These are phyloP conservation scores for Antrodiella citrinella DNA, from an alignment of 768 basidiomycete species.

Conservation along the genomic window DNA sequence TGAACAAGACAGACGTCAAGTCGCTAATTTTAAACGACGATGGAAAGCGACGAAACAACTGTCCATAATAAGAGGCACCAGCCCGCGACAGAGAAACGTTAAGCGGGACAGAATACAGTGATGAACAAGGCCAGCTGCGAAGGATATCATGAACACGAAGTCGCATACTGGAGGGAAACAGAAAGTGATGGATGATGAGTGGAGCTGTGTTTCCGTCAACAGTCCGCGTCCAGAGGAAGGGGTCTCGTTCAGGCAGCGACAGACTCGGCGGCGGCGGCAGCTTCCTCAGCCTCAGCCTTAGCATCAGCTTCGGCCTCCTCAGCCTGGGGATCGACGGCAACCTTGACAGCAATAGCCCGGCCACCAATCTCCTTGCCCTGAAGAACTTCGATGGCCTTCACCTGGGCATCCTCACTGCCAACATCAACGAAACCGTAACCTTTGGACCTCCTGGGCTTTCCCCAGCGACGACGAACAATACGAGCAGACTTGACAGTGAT, in stretches of 20 bases:
- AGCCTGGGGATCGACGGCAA: constrained; percentile 81
- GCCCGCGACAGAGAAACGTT: background rate
- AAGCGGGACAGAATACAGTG: background rate
- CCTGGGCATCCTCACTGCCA: constrained; percentile 79
- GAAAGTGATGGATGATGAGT: too few species aligned
- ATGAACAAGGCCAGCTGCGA: background rate
- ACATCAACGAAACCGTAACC: constrained; percentile 99
- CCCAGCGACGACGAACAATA: constrained; percentile 82
- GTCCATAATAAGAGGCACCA: background rate
- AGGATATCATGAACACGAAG: background rate
- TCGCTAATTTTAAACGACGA: background rate
- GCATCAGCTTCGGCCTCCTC: constrained; percentile 43
- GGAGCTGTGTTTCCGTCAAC: too few species aligned
- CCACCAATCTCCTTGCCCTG: constrained; percentile 86
- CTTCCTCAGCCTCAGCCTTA: constrained; percentile 14
- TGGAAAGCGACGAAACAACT: background rate
- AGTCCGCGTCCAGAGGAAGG: background rate
- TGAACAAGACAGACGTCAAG: background rate
- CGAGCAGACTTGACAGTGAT: constrained; percentile 80
- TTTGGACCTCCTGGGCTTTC: constrained; percentile 81
- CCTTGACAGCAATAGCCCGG: constrained; percentile 84
- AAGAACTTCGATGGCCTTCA: constrained; percentile 81
- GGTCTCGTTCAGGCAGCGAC: constrained; percentile 17
- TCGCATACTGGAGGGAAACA: background rate
- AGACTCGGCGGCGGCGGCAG: constrained; percentile 14